Base-by-base conservation (phyloP, 148 eudicot genomes). In the Chenopodium album region DNA sequence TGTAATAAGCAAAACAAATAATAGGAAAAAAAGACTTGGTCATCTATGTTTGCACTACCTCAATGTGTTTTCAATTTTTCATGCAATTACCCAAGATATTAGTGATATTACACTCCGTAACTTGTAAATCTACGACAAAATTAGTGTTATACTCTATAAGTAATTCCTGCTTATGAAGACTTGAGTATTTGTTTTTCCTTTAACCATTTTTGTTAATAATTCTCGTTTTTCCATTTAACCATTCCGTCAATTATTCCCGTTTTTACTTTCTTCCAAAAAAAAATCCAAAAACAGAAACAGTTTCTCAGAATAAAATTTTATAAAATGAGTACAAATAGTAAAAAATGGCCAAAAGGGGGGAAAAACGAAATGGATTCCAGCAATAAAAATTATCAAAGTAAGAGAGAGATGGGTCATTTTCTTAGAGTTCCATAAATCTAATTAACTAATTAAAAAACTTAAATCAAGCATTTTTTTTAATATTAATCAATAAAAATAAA, bases 321-420 rank as follows among this genome's bases (percentile, higher is more conserved):
- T 29, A 23, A 23, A 26, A 9, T 12, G 32, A 26, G 29, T 26
- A 26, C 9, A 29, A 29, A 66, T 66, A 12, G 13, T 5, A 66
- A 29, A 29, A 26, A 28, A 28, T 8, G 5, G 34, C 13, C 26
- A 63, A 76, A 64, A 46, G 31, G 65, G 20, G 72, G n/a, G 52
- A 77, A 59, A 50, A 78, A 32, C 13, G 79, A 82, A 76, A 78
- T 76, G 76, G 79, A 79, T 59, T 62, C 71, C 82, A 79, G 69
- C 76, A 9, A 50, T 26, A 13, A 48, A 56, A 88, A 81, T 79
- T 60, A 82, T 85, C 80, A 76, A 87, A 85, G 87, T 77, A 81
- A 22, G 83, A 79, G 34, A 32, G 80, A 77, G 76, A 83, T 56
- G 79, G 77, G 91, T 91, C 89, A 82, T 86, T 86, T 83, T 85